Base-by-base conservation (phyloP, 2,329 filamentous ascomycete genomes). In the Lecanoromycetidae sp. region DNA sequence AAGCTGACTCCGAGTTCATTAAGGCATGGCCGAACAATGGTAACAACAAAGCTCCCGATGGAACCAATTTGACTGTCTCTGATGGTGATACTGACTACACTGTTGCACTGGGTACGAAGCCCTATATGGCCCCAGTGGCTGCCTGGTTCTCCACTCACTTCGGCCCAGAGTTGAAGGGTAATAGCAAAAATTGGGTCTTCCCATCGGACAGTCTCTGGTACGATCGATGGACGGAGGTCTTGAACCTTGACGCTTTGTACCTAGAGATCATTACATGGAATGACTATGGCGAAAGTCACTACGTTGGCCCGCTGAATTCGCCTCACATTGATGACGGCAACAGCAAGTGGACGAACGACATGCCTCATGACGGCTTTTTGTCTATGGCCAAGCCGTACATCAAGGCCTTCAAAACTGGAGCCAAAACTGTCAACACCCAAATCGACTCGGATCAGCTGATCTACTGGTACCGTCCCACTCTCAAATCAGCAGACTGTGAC, bases 151-250 rank as follows among this genome's bases (percentile, higher is more conserved):
- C 34, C 17, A 45, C 71, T 0, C 67, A 75, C 49, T 68, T 69
- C 17, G 70, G 69, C 3, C 56, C 58, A 3, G 66, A 66, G 44
- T 64, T 70, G 17, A 56, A n/a, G n/a, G n/a, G 64, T 60, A 79
- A 69, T 55, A 60, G 63, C 34, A 80, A 80, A 62, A 77, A 79
- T 57, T 82, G 77, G 76, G 63, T 79, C 5, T 82, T 74, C 67
- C 68, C 69, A 19, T 74, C 75, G n/a, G 77, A 80, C 53, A 65
- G 71, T 46, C 60, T 81, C 10, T 82, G 78, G 76, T 71, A 68
- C 51, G 65, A 75, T 45, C 71, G 77, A 7, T 80, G 77, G 77
- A 61, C 67, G 43, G 67, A 77, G 50, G 67, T 72, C 1, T 55
- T 76, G 19, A 61, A 68, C 1, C 49, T 77, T 0, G 57, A 67